Conservation (phyloP, 345 rosid species). For the Sapria himalayana region DNA sequence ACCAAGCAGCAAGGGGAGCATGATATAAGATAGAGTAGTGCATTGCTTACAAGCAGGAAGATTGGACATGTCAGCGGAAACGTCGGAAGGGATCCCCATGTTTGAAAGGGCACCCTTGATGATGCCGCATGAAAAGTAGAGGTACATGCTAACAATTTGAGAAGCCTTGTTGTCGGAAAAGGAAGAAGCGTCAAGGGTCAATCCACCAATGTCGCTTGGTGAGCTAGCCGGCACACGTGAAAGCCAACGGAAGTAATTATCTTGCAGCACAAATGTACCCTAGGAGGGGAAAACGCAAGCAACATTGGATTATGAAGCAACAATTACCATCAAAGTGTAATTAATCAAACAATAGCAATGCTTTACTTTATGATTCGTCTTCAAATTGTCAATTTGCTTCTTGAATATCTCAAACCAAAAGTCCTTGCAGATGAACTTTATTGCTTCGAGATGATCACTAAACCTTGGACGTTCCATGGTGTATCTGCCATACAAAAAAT, state of each 20-base stretch:
- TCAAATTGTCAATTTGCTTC: constrained; percentile 94
- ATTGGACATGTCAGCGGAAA: constrained; percentile 82
- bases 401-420: constrained; percentile 96
- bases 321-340: not conserved
- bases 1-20: not conserved
- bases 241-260: constrained; percentile 77
- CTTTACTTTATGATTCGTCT: constrained; percentile 81
- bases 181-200: constrained; percentile 29
- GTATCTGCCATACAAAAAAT: too few relatives aligned
- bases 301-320: not conserved
- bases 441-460: constrained; percentile 81
- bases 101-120: constrained; percentile 93
- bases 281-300: constrained; percentile 14
- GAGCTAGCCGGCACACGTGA: constrained; percentile 50
- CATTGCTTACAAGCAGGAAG: constrained; percentile 74
- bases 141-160: constrained; percentile 65
- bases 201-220: constrained; percentile 21
- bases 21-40: not conserved
- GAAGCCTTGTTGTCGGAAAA: constrained; percentile 41
- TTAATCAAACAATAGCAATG: not conserved
- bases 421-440: constrained; percentile 96
- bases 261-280: constrained; percentile 99
- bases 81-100: constrained; percentile 90
- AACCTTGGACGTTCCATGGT: constrained; percentile 91
- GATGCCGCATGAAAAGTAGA: constrained; percentile 90